Evolutionary conservation across 2,329 filamentous ascomycete genomes (phyloP), one percentile per base, ranked within the genome.

Genomic region (Penicillium sp.): DNA sequence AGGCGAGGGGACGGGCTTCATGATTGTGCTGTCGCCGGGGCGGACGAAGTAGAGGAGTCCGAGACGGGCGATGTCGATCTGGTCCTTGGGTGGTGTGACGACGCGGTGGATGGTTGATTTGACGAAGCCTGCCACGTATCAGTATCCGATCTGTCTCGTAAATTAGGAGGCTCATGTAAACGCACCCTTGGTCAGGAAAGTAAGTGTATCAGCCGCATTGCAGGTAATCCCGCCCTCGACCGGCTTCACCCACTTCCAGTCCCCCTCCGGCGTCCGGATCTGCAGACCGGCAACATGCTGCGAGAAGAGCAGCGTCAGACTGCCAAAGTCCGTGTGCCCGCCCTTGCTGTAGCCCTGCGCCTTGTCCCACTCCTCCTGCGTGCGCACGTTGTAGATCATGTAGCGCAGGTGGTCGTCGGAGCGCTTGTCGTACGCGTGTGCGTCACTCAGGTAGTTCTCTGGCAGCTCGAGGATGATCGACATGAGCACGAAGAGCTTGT

Each of bases 321-420:
- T 84, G 0, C 85, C 85, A 7, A 87, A 78, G 67, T 88, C 85
- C 0, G 85, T 87, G 66, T 88, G 85, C 0, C 85, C 84, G 0
- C 76, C 75, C 0, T 78, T 74, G 58, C 81, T 82, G 1, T 84
- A 75, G 44, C 75, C 73, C 1, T 81, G 78, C 1, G 77, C 74
- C 46, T 75, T 75, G 13, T 77, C 79, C 62, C 81, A 82, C 60
- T 84, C 81, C 38, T 84, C 81, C 0, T 77, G 73, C 0, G 77
- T 80, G 35, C 85, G 82, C 1, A 80, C 79, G 23, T 79, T 78
- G 64, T 87, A 87, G 52, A 83, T 81, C 85, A 88, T 88, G 70
- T 88, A 88, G 2, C 87, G 81, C 35, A 88, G 78, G 60, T 88
- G 85, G 38, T 85, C 85, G 65, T 88, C 85, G 8, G 82, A 81